Conservation (phyloP, 129 eudicot species). For the sunflower (Helianthus annuus) region HanXRQr2.0-SUNRISE NC_035446.2:146854955-146855454, state of each 20-base stretch:
- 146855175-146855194: constrained; percentile 1
- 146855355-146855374: constrained; percentile 4
- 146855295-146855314: background rate
- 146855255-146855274: background rate
- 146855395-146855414: constrained; percentile 5
- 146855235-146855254: background rate
- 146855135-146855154: constrained; percentile 3
- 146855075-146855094: constrained; percentile 1
- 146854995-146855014: background rate
- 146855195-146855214: background rate
- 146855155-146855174: background rate
- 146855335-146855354: background rate
- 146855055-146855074: background rate
- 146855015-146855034: background rate
- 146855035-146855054: constrained; percentile 4
- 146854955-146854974: background rate
- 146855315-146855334: background rate
- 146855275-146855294: background rate
- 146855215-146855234: constrained; percentile 3
- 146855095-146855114: background rate
- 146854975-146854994: background rate
- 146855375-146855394: constrained; percentile 7
- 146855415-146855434: background rate
- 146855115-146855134: constrained; percentile 3
- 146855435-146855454: constrained; percentile 6